Evolutionary conservation across 2,329 filamentous ascomycete genomes (phyloP).

Genomic region (Fusarium sp.): DNA sequence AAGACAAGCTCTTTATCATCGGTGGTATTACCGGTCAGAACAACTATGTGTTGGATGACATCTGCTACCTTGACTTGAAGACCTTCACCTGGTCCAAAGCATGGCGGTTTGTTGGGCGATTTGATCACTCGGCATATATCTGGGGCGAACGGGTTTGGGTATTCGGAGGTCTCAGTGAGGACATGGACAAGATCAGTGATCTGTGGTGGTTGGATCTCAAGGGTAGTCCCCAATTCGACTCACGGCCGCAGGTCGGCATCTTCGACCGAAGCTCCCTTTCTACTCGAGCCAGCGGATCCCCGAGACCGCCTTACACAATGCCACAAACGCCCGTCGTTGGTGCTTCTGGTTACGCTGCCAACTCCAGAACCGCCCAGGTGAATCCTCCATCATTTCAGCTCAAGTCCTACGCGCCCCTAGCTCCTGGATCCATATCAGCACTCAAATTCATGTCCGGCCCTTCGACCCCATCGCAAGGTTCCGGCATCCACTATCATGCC

Average conservation of each 20-base stretch:
- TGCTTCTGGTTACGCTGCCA: constrained; percentile 76
- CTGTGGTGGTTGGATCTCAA: constrained; percentile 98
- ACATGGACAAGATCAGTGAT: constrained; percentile 97
- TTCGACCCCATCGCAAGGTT: constrained; percentile 88
- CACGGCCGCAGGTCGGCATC: constrained; percentile 71
- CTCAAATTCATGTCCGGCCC: constrained; percentile 88
- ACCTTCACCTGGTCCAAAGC: constrained; percentile 98
- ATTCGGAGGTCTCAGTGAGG: constrained; percentile 93
- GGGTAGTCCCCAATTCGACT: constrained; percentile 87
- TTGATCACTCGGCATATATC: constrained; percentile 95
- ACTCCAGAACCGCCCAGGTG: constrained; percentile 77
- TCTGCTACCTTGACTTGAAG: constrained; percentile 96
- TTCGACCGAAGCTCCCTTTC: constrained; percentile 63
- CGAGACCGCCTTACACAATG: constrained; percentile 68
- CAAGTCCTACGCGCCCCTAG: constrained; percentile 84
- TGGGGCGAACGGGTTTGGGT: constrained; percentile 96
- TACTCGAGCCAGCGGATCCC: constrained; percentile 63
- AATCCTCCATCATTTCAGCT: constrained; percentile 77
- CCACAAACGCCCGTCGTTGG: constrained; percentile 68
- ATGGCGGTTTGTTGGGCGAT: constrained; percentile 95
- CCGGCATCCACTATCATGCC: constrained; percentile 94
- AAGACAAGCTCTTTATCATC: constrained; percentile 96
- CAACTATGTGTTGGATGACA: constrained; percentile 93
- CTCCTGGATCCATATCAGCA: constrained; percentile 90
- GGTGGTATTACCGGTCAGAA: constrained; percentile 96